These are phyloP conservation scores for Trypanosoma scelopori DNA, from an alignment of 208 protist genomes.

Conservation along the genomic window DNA sequence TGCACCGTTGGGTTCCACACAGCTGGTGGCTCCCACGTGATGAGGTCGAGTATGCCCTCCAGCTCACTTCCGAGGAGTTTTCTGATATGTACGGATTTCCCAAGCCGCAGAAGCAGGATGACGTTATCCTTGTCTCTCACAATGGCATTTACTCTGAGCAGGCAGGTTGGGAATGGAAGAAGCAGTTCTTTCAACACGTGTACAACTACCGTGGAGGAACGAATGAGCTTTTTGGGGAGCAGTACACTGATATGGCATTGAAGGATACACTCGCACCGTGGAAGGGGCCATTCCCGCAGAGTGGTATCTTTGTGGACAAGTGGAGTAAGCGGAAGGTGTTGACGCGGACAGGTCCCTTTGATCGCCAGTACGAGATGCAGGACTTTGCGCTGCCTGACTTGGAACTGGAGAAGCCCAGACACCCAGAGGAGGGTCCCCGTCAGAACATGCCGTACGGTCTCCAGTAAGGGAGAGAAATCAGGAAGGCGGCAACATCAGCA, in stretches of 20 bases:
- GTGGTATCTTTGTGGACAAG: slow-evolving; percentile 89
- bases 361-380: slow-evolving; percentile 92
- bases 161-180: slow-evolving; percentile 88
- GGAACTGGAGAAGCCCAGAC: slow-evolving; percentile 78
- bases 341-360: slow-evolving; percentile 82
- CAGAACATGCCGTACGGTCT: slow-evolving; percentile 89
- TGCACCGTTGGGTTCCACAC: slow-evolving; percentile 89
- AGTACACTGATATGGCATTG: slow-evolving; percentile 73
- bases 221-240: slow-evolving; percentile 87
- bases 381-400: slow-evolving; percentile 88
- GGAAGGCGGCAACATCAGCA: no score
- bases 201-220: slow-evolving; percentile 91
- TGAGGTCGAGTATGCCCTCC: slow-evolving; percentile 89
- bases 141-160: slow-evolving; percentile 86
- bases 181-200: slow-evolving; percentile 87
- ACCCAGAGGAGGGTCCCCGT: slow-evolving; percentile 78
- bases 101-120: slow-evolving; percentile 67
- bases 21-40: slow-evolving; percentile 88
- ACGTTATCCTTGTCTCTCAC: slow-evolving; percentile 90
- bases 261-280: slow-evolving; percentile 79
- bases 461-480: slow-evolving; percentile 42
- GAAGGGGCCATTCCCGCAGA: slow-evolving; percentile 91
- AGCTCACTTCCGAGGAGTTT: slow-evolving; percentile 84
- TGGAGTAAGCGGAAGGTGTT: slow-evolving; percentile 91
- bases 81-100: slow-evolving; percentile 88